Evolutionary conservation across 2,329 filamentous ascomycete species (phyloP).

Genomic region (Podosphaera aphanis): DNA sequence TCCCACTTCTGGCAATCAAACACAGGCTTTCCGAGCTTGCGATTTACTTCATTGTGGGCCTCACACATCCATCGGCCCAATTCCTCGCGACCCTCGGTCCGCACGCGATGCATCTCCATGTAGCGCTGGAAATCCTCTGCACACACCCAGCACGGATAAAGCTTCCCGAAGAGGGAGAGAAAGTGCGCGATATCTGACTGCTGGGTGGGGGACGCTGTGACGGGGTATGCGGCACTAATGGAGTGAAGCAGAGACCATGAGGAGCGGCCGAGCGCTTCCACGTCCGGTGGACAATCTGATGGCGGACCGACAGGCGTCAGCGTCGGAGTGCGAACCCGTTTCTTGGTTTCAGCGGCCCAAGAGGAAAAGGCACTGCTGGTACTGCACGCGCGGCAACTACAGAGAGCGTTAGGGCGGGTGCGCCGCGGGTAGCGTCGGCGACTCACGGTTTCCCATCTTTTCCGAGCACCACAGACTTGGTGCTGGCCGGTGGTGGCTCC

Average conservation of each 20-base stretch:
- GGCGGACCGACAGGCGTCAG: constrained; percentile 18
- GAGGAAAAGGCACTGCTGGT: constrained; percentile 37
- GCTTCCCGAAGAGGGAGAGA: constrained; percentile 53
- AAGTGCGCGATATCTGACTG: constrained; percentile 60
- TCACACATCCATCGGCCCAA: constrained; percentile 68
- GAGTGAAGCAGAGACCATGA: constrained; percentile 89
- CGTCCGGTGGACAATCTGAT: constrained; percentile 68
- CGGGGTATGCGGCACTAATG: constrained; percentile 70
- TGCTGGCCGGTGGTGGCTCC: constrained; percentile 24
- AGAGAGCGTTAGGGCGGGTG: constrained; percentile 1
- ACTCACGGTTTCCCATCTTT: constrained; percentile 69
- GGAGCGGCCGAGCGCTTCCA: constrained; percentile 63
- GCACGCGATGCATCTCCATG: constrained; percentile 42
- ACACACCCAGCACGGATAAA: constrained; percentile 93
- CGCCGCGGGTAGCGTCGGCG: not conserved
- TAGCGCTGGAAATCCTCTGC: constrained; percentile 76
- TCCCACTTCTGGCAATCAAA: constrained; percentile 88
- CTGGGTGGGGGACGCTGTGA: constrained; percentile 38
- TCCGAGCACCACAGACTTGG: constrained; percentile 51
- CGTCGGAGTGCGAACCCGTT: constrained; percentile 15
- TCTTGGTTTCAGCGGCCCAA: constrained; percentile 25
- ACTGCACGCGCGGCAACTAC: constrained; percentile 48
- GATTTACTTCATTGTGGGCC: constrained; percentile 70
- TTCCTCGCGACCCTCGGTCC: constrained; percentile 34
- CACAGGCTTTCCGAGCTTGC: constrained; percentile 67